Base-by-base conservation (phyloP, 306 rosid genomes). In the Trifolium repens region DNA sequence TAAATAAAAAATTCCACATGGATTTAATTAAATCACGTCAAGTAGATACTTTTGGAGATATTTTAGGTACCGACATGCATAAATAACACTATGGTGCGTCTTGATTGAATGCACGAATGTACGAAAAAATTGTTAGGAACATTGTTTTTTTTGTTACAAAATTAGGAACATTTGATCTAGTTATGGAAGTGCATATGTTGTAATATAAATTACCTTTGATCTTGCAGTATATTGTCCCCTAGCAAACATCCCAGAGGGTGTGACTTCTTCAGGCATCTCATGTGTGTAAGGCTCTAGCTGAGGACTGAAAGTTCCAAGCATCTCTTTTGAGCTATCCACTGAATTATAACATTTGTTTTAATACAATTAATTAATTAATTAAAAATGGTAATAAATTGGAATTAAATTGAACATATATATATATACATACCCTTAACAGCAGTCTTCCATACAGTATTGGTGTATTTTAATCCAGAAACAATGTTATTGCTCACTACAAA, bases 261-360 rank as follows among this genome's bases (percentile, higher is more conserved):
- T 94, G 80, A 89, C 85, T 76, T 94, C 98, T 86, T 94, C 96
- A 0, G 88, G 91, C 79, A 94, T 85, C 85, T 88, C 96, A 73
- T 86, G 90, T 2, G 91, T 86, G 86, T 89, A 94, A 58, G 96
- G 86, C 77, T 90, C 97, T 35, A 53, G 17, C 78, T 91, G 97
- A 53, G 97, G 98, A 77, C 97, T 90, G 66, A 88, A 91, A 34
- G 98, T 94, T 86, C 96, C 98, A 57, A 94, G 85, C 97, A 94
- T 94, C 81, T 88, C 96, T 75, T 89, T 90, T 24, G 91, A 2
- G 80, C 83, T 90, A 78, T 94, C 98, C 57, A 91, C 98, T 94
- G 93, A 78, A 67, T 32, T 4, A 32, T n/a, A 53, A 52, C 37
- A 74, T 11, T 59, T 64, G 5, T 50, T 27, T 15, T 24, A 22